Base-by-base conservation (phyloP, 2,329 filamentous ascomycete genomes). In the Aspergillus sp. region DNA sequence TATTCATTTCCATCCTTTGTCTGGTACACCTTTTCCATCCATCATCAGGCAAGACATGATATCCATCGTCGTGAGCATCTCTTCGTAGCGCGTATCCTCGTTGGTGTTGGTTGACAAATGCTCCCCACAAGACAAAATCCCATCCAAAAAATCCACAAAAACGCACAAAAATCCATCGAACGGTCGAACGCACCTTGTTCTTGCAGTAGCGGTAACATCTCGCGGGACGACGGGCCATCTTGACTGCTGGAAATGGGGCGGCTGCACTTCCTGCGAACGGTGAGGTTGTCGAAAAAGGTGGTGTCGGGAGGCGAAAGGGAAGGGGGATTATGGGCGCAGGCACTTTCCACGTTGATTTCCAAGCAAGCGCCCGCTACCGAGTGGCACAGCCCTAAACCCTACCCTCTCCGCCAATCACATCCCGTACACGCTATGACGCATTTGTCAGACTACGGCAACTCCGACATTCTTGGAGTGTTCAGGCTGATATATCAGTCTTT, bases 131-230 rank as follows among this genome's bases (percentile, higher is more conserved):
- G 66, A 68, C 68, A 73, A 73, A 57, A 64, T 59, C 59, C 63
- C 62, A 53, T 59, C 52, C 54, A 59, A 64, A 64, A 64, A 64
- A 68, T 53, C 59, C 58, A 70, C 69, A 71, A 64, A 73, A 73
- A 69, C 64, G 70, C 62, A 60, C 66, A 62, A 64, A 58, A 66
- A 66, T 42, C 57, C 59, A 60, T 66, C 62, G 54, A 60, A 55
- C 53, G 10, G 61, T 67, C 66, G 60, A 36, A 63, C 90, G 84
- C 81, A 96, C 92, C 92, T 97, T 97, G 90, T 98, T 99, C 92
- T 99, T 99, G 93, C 95, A 99, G 91, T 99, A 99, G 80, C 95
- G 90, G 89, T 96, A 99, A 87, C 95, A 99, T 87, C 95, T 91
- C 80, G 95, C 95, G 80, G 95, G 95, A 90, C 95, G 92, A 84